phyloP scores from a whole-genome alignment of 768 basidiomycete species.

The Dacryopinax spathularia region DNA sequence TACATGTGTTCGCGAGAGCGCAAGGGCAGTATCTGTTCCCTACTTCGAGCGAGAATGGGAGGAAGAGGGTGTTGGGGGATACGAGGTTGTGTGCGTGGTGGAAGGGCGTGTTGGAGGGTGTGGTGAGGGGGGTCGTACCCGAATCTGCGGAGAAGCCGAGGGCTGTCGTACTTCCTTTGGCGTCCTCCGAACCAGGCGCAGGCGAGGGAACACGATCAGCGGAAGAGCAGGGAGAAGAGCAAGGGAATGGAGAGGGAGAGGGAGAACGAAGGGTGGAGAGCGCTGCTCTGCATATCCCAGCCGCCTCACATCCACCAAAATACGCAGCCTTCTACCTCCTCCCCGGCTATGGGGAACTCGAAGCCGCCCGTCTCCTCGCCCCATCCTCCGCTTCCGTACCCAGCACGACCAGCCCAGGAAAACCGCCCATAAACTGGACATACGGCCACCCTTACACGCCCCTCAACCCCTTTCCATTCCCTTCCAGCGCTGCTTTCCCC shows the following conservation, averaged over 20 bases:
- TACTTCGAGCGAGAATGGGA: constrained; percentile 53
- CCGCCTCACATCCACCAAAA: neutral
- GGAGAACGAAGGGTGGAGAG: too few relatives aligned
- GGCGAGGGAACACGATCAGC: too few relatives aligned
- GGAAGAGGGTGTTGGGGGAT: constrained; percentile 66
- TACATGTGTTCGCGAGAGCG: constrained; percentile 81
- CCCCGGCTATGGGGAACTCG: constrained; percentile 52
- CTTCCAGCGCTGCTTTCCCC: constrained; percentile 27
- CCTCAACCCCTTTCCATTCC: constrained; percentile 7
- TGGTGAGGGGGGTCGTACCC: constrained; percentile 32
- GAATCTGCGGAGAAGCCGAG: too few relatives aligned
- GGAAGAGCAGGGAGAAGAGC: too few relatives aligned
- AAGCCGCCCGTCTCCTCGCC: constrained; percentile 45
- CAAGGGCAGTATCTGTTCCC: constrained; percentile 91
- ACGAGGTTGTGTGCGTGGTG: constrained; percentile 82
- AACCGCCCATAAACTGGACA: constrained; percentile 35
- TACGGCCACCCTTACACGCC: constrained; percentile 82
- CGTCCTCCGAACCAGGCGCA: constrained; percentile 14
- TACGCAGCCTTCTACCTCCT: constrained; percentile 40
- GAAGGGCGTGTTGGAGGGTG: constrained; percentile 55
- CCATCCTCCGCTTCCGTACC: constrained; percentile 6
- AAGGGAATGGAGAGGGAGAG: too few relatives aligned
- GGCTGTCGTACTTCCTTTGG: constrained; percentile 16
- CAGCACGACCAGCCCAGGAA: constrained; percentile 10
- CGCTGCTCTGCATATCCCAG: neutral